Percentiles rank a stretch among this genome's conserved stretches.
phyloP scores from a whole-genome alignment of 2,329 filamentous ascomycete species.

The Samsoniella hepiali region DNA sequence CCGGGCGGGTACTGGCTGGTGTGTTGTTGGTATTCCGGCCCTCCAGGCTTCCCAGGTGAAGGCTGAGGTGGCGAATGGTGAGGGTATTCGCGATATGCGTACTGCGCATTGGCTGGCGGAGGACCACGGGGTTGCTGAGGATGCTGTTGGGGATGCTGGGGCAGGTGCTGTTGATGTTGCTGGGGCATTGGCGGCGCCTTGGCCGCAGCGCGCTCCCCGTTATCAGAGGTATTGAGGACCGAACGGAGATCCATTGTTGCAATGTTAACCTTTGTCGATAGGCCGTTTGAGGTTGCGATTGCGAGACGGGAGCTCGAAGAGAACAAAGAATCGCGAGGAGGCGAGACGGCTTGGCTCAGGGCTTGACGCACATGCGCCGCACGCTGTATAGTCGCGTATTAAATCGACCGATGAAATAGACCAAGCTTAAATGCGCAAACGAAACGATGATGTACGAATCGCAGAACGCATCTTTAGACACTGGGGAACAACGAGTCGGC shows the following conservation, averaged over 20 bases:
- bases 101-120: conserved; percentile 41
- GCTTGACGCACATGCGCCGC: conserved; percentile 8
- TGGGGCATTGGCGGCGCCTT: conserved; percentile 29
- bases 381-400: conserved; percentile 2
- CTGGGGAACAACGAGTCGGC: neutral
- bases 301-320: conserved; percentile 20
- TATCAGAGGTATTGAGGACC: conserved; percentile 53
- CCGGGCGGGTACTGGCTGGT: conserved; percentile 28
- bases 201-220: conserved; percentile 37
- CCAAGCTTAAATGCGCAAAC: conserved; percentile 9
- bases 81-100: conserved; percentile 50
- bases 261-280: neutral
- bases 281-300: conserved; percentile 8
- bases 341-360: conserved; percentile 10
- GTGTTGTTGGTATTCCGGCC: conserved; percentile 43
- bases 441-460: neutral
- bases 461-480: conserved; percentile 13
- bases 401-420: neutral
- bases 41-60: conserved; percentile 45
- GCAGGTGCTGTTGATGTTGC: conserved; percentile 21
- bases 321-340: conserved; percentile 16
- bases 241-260: conserved; percentile 49
- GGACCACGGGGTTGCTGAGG: conserved; percentile 34
- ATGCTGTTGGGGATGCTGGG: conserved; percentile 41
- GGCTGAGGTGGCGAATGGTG: conserved; percentile 45